These are phyloP conservation scores for Mycena alexandri DNA, from an alignment of 768 basidiomycete species.

Conservation along the genomic window DNA sequence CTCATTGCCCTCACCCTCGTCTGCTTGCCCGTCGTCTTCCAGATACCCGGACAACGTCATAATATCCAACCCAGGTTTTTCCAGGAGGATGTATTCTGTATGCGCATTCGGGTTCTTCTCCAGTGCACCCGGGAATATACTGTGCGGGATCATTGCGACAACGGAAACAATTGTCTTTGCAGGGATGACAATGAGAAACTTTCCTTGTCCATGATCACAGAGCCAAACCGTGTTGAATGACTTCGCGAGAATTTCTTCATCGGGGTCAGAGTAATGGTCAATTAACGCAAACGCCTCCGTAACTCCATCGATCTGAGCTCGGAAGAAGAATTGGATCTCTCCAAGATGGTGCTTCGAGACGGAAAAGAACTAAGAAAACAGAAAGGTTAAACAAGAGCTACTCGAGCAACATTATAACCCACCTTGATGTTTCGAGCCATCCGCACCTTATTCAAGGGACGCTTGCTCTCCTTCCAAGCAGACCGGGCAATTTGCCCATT, in stretches of 20 bases:
- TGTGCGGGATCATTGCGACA: conserved; percentile 31
- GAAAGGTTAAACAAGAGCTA: too few relatives aligned
- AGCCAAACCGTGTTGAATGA: conserved; percentile 21
- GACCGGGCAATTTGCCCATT: conserved; percentile 42
- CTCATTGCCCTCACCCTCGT: not conserved
- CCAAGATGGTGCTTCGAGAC: not conserved
- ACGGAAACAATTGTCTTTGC: conserved; percentile 20
- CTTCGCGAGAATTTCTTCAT: not conserved
- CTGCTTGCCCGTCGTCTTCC: not conserved
- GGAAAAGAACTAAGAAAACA: not conserved
- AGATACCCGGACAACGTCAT: not conserved
- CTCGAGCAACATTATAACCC: not conserved
- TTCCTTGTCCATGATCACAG: not conserved
- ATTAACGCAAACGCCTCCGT: not conserved
- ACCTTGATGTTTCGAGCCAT: conserved; percentile 37
- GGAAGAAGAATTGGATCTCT: conserved; percentile 10
- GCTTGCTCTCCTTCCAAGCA: conserved; percentile 34
- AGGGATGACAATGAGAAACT: not conserved
- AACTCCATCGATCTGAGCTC: not conserved
- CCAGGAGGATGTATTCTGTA: not conserved
- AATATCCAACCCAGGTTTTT: conserved; percentile 10
- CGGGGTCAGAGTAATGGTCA: conserved; percentile 15
- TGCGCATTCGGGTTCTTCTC: not conserved
- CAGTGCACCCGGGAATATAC: too few relatives aligned
- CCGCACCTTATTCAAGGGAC: conserved; percentile 20